These are phyloP conservation scores for Diospyros kaki DNA, from an alignment of 148 eudicot genomes.

Conservation along the genomic window DNA sequence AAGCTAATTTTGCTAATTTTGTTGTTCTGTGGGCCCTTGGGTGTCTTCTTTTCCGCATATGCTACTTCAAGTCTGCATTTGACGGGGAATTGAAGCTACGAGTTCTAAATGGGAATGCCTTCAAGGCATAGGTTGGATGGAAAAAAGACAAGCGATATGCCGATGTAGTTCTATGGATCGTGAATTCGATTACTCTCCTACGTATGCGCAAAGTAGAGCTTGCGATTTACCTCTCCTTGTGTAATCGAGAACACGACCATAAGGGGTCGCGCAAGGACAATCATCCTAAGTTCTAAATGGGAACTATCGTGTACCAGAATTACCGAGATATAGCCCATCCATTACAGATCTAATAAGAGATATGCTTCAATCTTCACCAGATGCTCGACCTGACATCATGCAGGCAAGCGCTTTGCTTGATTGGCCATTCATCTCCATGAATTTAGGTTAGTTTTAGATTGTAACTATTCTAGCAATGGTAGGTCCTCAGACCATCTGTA, in stretches of 20 bases:
- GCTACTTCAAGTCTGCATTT: conserved; percentile 94
- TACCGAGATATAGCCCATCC: conserved; percentile 78
- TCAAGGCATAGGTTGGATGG: no score
- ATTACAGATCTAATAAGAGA: conserved; percentile 70
- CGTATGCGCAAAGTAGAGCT: no score
- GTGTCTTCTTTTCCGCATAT: conserved; percentile 88
- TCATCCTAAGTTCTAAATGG: conserved; percentile 52
- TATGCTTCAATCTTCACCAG: conserved; percentile 92
- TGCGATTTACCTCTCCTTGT: no score
- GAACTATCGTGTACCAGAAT: conserved; percentile 89
- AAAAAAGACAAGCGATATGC: no score
- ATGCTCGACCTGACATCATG: conserved; percentile 94
- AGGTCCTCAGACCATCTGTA: conserved; percentile 22
- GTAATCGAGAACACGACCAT: no score
- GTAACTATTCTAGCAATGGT: conserved; percentile 27
- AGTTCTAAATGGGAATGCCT: neutral
- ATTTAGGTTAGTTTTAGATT: conserved; percentile 70
- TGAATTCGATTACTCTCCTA: no score
- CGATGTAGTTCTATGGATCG: no score
- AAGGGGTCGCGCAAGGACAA: no score
- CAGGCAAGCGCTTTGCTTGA: conserved; percentile 97
- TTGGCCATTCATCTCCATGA: conserved; percentile 77
- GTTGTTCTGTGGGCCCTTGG: conserved; percentile 73
- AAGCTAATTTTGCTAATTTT: neutral
- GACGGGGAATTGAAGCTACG: conserved; percentile 99